Evolutionary conservation across 1,139 yeast species (phyloP), one percentile per base, ranked within the genome.

Genomic region (Pichia sp.): DNA sequence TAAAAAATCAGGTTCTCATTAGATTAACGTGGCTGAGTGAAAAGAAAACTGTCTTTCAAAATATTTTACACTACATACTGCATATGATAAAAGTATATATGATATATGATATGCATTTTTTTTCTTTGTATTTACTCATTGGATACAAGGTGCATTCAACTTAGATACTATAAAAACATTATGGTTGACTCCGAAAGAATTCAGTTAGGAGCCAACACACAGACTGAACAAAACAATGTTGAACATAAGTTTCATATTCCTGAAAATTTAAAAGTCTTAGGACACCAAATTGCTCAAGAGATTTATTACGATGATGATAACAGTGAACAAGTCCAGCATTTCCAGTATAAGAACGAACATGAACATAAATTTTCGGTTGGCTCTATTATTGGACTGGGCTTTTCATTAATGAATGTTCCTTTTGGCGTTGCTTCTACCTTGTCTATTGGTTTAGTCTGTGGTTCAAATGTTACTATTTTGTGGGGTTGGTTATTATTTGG

Each of bases 321-420:
- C 45, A 69, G 66, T 7, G 85, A 80, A 52, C 74, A 72, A 16
- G 77, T 80, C 12, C 87, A 82, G 53, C 84, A 80, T 57, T 82
- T 82, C 67, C 76, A 77, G 46, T 83, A 83, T 59, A 80, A 81
- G 52, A 87, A 82, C 57, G 83, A 79, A 42, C 66, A 83, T 48
- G 80, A 78, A 48, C 70, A 85, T 52, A 79, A 81, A 50, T 68
- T 82, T 48, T 74, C 85, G 1, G 83, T 82, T 3, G 69, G 78
- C 0, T 80, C 87, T 0, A 77, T 83, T 31, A 76, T 83, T 37
- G 92, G 90, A 2, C 64, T 83, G 28, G 89, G 92, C 1, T 82
- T 82, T 58, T 80, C 87, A 2, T 64, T 83, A 26, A 82, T 83
- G 90, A 85, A 86, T 23, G 89, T 85, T 0, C 90, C 89, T 0